Evolutionary conservation across 2,329 filamentous ascomycete genomes (phyloP), one percentile per base, ranked within the genome.

Genomic region (Fusarium sp.): DNA sequence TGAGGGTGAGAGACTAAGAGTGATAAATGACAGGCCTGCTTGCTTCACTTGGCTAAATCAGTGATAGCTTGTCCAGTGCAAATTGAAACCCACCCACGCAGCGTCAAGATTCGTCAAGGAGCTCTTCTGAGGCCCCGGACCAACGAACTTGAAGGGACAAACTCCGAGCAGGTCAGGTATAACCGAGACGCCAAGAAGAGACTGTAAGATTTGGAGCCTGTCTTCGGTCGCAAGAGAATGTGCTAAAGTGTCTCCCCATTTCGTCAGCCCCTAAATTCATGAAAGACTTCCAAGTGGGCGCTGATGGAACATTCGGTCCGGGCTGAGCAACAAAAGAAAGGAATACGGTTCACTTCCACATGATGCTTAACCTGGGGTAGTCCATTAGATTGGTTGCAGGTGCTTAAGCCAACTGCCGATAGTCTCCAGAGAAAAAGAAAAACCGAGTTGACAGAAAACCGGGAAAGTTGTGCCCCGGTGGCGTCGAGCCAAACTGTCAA

Each of bases 401-500:
- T 21, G n/a, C 30, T 38, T 30, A 23, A 28, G 21, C 34, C 24
- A 65, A 56, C 42, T 68, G 64, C 63, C 56, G 63, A 62, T 45
- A 28, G 15, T 43, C n/a, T 40, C 34, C 32, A 46, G 34, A 44
- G 44, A 47, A 59, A 62, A 57, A 49, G 43, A 43, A 47, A 45
- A 57, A 20, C 52, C 47, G n/a, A 40, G 43, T 42, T 68, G 47
- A 56, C 36, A 50, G 54, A 30, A 65, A 57, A 52, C 51, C 28
- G 46, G 50, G 51, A 66, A 44, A 50, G 36, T 48, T 42, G 59
- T 26, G 28, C 11, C 26, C 40, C 14, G 40, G 30, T 52, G 65
- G 48, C 36, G 58, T 62, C 65, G 38, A 54, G 65, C 66, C 65
- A 63, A 62, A 50, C 56, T 68, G 65, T 62, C 65, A 68, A 66